Evolutionary conservation across 2,329 filamentous ascomycete species (phyloP).

Genomic region (Epichloe glyceriae): DNA sequence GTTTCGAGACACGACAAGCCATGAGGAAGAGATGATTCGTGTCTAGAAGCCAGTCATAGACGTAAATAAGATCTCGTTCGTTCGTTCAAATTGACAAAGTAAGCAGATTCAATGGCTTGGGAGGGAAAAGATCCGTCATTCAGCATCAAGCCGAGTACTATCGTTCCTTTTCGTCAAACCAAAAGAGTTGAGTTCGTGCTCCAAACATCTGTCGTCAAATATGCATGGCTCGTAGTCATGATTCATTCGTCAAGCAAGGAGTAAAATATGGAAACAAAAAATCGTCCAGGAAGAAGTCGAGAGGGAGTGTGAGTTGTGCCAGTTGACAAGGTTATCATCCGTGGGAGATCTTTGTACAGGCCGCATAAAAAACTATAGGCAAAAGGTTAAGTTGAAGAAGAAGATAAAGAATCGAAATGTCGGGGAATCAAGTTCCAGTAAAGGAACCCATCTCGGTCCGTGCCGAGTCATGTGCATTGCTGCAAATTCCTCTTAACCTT

Average conservation of each 20-base stretch:
- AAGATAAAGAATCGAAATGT: constrained; percentile 10
- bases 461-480: constrained; percentile 46
- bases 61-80: neutral
- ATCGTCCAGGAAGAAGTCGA: constrained; percentile 21
- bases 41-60: constrained; percentile 18
- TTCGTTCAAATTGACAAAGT: constrained; percentile 2
- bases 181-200: neutral
- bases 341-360: constrained; percentile 8
- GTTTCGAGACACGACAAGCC: constrained; percentile 12
- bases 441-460: constrained; percentile 32
- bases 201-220: constrained; percentile 14
- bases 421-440: constrained; percentile 11
- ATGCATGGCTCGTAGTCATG: constrained; percentile 30
- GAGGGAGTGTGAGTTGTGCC: constrained; percentile 1
- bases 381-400: constrained; percentile 8
- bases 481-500: constrained; percentile 46
- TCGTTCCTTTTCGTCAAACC: constrained; percentile 16
- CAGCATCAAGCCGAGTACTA: constrained; percentile 20
- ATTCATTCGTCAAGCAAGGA: constrained; percentile 33
- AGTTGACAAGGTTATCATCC: constrained; percentile 11
- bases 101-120: constrained; percentile 15
- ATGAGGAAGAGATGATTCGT: constrained; percentile 8
- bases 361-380: constrained; percentile 13
- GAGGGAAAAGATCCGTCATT: constrained; percentile 14
- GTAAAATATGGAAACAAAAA: constrained; percentile 21